A percentile compares a stretch with the other conserved stretches of the same genome.
These are phyloP conservation scores for Francoa sonchifolia DNA, from an alignment of 441 rosid genomes.

Conservation along the genomic window DNA sequence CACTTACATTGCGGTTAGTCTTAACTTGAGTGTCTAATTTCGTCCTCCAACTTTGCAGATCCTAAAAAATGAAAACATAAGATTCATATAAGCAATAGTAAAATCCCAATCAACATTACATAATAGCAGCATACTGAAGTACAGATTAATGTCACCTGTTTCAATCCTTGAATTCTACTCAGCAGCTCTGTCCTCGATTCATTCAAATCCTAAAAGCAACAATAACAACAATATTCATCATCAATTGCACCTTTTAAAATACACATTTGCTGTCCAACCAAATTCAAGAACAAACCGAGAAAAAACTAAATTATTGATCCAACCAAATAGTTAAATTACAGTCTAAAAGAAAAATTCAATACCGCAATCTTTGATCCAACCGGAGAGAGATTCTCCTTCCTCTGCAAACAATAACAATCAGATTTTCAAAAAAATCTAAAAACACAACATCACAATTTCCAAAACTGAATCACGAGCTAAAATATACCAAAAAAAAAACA, in stretches of 20 bases:
- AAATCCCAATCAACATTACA: background rate
- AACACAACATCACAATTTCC: no score
- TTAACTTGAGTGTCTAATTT: conserved; percentile 84
- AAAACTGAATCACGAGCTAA: no score
- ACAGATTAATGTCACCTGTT: conserved; percentile 38
- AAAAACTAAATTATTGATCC: no score
- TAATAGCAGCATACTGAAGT: background rate
- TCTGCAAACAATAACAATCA: conserved; percentile 37
- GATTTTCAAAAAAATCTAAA: no score
- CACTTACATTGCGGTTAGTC: conserved; percentile 62
- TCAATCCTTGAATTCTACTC: conserved; percentile 67
- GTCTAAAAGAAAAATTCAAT: conserved; percentile 2
- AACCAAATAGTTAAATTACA: background rate
- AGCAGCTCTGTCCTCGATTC: conserved; percentile 79
- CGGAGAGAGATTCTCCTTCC: conserved; percentile 49
- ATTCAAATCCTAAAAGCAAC: conserved; percentile 44
- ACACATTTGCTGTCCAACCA: no score
- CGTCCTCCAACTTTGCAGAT: conserved; percentile 88
- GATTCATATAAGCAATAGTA: background rate
- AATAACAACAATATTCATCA: background rate
- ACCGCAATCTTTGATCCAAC: conserved; percentile 59
- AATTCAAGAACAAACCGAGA: no score
- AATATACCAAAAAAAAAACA: no score
- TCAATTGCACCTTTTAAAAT: background rate
- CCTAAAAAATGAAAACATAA: conserved; percentile 29